Conservation (phyloP, 805 yeast species). For the Ogataea allantospora region DNA sequence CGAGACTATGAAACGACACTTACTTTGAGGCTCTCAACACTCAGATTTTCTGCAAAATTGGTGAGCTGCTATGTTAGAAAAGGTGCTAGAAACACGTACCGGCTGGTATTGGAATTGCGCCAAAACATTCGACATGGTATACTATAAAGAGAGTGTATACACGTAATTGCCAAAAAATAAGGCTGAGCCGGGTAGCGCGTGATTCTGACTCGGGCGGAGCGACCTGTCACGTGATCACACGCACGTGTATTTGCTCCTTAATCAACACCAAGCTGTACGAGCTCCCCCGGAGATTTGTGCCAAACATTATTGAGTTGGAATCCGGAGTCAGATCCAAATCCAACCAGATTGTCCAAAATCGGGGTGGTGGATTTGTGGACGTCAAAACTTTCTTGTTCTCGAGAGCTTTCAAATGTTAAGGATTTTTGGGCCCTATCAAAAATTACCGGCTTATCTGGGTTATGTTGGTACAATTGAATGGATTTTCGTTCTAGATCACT, state of each 20-base stretch:
- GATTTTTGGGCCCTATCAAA: constrained; percentile 1
- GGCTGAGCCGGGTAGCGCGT: constrained; percentile 10
- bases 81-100: constrained; percentile 33
- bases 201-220: not conserved
- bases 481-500: constrained; percentile 23
- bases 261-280: constrained; percentile 18
- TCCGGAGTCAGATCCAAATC: constrained; percentile 37
- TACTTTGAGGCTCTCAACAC: constrained; percentile 46
- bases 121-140: constrained; percentile 29
- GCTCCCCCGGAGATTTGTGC: constrained; percentile 35
- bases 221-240: constrained; percentile 6
- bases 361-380: not conserved
- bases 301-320: constrained; percentile 28
- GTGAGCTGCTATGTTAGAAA: constrained; percentile 34
- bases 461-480: constrained; percentile 23
- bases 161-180: constrained; percentile 11
- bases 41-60: constrained; percentile 46
- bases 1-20: constrained; percentile 1
- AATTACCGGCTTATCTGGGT: constrained; percentile 4
- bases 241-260: too few species aligned
- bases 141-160: constrained; percentile 4
- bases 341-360: constrained; percentile 23
- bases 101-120: constrained; percentile 39
- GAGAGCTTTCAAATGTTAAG: constrained; percentile 27
- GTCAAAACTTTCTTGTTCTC: constrained; percentile 1